Evolutionary conservation across 306 rosid genomes (phyloP), one percentile per base, ranked within the genome.

Genomic region (Datisca glomerata): DNA sequence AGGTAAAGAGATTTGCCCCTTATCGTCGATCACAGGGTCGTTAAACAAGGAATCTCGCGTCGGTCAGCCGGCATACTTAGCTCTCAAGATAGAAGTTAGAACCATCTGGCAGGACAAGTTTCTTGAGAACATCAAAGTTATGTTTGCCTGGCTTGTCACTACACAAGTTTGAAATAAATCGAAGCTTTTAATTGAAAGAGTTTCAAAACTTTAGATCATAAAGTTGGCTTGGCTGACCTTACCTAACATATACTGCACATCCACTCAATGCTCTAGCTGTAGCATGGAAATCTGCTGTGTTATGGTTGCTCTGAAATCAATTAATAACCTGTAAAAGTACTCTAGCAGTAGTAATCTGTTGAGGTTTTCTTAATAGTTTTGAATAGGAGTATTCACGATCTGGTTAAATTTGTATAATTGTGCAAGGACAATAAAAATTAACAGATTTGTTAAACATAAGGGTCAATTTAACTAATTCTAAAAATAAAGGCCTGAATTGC

Each of bases 221-320:
- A 12, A 28, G 14, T 12, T 21, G 7, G 27, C 52, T 38, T 39
- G 53, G n/a, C n/a, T n/a, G n/a, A n/a, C 18, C 33, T 59, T 51
- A 81, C 93, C 94, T 79, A 18, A 76, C 83, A 49, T 71, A 84
- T 22, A 76, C 63, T 7, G 86, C 75, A 64, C 92, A 75, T 21
- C 92, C 92, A 27, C 92, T 78, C 32, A 79, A 57, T 41, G 95
- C 95, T 71, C 95, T 76, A 41, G 86, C 80, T 60, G 86, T 83
- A 45, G 78, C 92, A 61, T 79, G 95, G 63, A 79, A 84, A 23
- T 76, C 80, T 1, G 86, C 83, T 1, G 86, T 71, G 19, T 68
- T 67, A 29, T 84, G 92, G 45, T 73, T 73, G 63, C 82, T 75
- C 91, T 83, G 57, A n/a, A n/a, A n/a, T 7, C 8, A 23, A 46